Base-by-base conservation (phyloP, 2,329 filamentous ascomycete genomes). In the Metarhizium sp. region DNA sequence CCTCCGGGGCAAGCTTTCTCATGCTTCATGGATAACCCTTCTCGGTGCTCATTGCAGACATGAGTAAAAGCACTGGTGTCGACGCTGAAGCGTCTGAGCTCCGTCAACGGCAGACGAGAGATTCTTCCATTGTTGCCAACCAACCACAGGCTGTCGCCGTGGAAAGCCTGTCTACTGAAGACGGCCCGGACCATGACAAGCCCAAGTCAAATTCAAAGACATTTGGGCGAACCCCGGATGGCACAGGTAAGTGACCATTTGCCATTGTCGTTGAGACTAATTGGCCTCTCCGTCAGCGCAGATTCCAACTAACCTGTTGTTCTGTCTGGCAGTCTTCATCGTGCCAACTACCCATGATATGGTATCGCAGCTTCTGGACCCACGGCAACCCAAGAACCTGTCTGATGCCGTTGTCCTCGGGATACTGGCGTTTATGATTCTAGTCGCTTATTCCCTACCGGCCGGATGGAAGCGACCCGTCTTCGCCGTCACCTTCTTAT, bases 341-440 rank as follows among this genome's bases (percentile, higher is more conserved):
- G 94, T 99, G 54, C 94, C 94, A 50, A 86, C 90, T 59, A 99
- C 94, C 55, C 91, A 96, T 78, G 94, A 99, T 74, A 97, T 99
- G 94, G 92, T 99, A 63, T 95, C 92, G 52, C 94, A 97, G 74
- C 81, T 99, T 55, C 84, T 99, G 63, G 94, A 95, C 64, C 94
- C 94, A 52, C 88, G 88, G 62, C 88, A 97, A 69, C 91, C 94
- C 53, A 99, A 99, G 78, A 97, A 97, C 69, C 70, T 95, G 43
- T 94, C 91, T 58, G 94, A 99, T 71, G 73, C 84, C 56, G 67
- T 87, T 57, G 91, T 99, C 60, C 78, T 99, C 56, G 78, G 79
- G 50, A 87, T 96, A 57, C 79, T 99, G 51, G 87, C 78, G 55
- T 73, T 82, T 53, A 88, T 95, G 66, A 86, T 95, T 62, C 69